phyloP scores from a whole-genome alignment of 2,329 filamentous ascomycete species.

The Aspergillus pseudotamarii region DNA sequence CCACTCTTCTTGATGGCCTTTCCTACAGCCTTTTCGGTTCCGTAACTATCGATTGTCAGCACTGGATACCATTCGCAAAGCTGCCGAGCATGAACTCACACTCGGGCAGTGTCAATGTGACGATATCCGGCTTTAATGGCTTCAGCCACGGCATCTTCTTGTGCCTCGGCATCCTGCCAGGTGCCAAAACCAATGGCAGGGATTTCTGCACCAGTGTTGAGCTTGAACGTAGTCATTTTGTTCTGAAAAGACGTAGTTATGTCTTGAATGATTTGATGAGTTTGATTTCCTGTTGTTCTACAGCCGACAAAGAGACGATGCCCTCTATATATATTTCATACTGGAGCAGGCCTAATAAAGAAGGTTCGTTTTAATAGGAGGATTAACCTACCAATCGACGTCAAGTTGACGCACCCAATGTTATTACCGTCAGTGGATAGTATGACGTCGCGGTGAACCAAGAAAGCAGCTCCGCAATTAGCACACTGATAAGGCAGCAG shows the following conservation, averaged over 20 bases:
- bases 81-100: slow-evolving; percentile 32
- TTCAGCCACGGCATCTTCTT: slow-evolving; percentile 52
- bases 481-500: background rate
- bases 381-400: slow-evolving; percentile 13
- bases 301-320: background rate
- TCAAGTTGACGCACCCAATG: slow-evolving; percentile 22
- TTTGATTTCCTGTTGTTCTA: background rate
- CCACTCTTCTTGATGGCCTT: slow-evolving; percentile 65
- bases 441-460: slow-evolving; percentile 17
- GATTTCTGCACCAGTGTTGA: slow-evolving; percentile 53
- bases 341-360: background rate
- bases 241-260: background rate
- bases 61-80: background rate
- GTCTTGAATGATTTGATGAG: background rate
- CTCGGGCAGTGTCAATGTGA: slow-evolving; percentile 56
- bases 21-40: slow-evolving; percentile 68
- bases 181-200: slow-evolving; percentile 57
- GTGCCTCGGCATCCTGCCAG: slow-evolving; percentile 56
- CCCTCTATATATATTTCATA: background rate
- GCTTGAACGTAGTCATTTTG: slow-evolving; percentile 40
- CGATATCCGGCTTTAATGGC: slow-evolving; percentile 56
- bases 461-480: background rate
- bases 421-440: background rate
- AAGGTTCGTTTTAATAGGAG: background rate
- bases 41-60: slow-evolving; percentile 49